These are phyloP conservation scores for Gloeostereum incarnatum DNA, from an alignment of 768 basidiomycete genomes.

Conservation along the genomic window DNA sequence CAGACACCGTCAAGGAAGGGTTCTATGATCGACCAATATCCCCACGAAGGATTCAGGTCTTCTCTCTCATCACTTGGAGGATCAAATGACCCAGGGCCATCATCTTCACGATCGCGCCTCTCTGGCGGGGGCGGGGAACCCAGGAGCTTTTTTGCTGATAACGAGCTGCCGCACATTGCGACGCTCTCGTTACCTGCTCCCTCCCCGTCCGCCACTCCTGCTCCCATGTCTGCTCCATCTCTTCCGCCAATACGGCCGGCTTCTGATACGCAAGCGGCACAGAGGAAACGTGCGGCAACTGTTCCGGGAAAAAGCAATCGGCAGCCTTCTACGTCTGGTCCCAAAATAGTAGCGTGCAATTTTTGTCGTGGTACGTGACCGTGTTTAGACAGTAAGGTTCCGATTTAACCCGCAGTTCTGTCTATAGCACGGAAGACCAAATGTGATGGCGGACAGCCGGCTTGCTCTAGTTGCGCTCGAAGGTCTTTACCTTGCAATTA, in stretches of 20 bases:
- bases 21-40: conserved; percentile 36
- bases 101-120: conserved; percentile 28
- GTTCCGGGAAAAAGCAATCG: conserved; percentile 54
- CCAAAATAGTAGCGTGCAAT: conserved; percentile 84
- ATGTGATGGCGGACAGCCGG: conserved; percentile 81
- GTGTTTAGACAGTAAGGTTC: conserved; percentile 1
- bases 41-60: conserved; percentile 27
- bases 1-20: conserved; percentile 37
- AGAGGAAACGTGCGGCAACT: conserved; percentile 62
- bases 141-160: conserved; percentile 44
- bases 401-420: conserved; percentile 4
- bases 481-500: conserved; percentile 73
- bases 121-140: conserved; percentile 18
- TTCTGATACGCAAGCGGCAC: conserved; percentile 57
- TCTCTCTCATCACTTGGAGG: conserved; percentile 28
- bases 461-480: conserved; percentile 76
- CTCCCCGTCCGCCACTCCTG: conserved; percentile 39
- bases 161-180: conserved; percentile 64
- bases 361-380: conserved; percentile 68
- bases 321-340: conserved; percentile 57
- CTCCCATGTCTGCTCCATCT: conserved; percentile 53
- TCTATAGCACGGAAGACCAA: conserved; percentile 75
- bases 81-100: conserved; percentile 31
- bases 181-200: conserved; percentile 54
- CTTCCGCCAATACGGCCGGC: conserved; percentile 59